A percentile compares a stretch with the other conserved stretches of the same genome.
Evolutionary conservation across 2,329 filamentous ascomycete species (phyloP).

Genomic region (Colletotrichum gloeosporioides): DNA sequence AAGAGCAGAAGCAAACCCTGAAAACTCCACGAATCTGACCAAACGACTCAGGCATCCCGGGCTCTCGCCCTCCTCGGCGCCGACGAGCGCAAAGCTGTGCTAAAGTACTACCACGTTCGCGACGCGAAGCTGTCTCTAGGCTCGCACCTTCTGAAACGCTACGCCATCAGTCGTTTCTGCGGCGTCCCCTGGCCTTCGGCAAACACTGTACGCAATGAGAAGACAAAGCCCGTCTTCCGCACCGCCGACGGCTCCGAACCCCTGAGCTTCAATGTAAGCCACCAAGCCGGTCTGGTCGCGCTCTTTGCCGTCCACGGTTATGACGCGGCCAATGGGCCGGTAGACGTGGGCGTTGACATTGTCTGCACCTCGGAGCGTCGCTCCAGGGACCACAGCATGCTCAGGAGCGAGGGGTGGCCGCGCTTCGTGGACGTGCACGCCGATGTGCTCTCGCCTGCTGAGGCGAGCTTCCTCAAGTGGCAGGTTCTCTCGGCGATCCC

Average conservation of each 20-base stretch:
- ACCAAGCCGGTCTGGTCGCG: constrained; percentile 78
- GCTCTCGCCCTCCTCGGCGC: constrained; percentile 57
- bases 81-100: constrained; percentile 62
- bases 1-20: background rate
- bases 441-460: constrained; percentile 70
- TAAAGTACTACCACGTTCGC: constrained; percentile 68
- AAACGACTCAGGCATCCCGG: constrained; percentile 50
- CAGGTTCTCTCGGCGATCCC: constrained; percentile 33
- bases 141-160: constrained; percentile 77
- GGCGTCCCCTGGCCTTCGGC: constrained; percentile 66
- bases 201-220: constrained; percentile 58
- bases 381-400: constrained; percentile 63
- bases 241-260: constrained; percentile 52
- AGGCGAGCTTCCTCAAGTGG: constrained; percentile 66
- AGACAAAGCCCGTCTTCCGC: constrained; percentile 59
- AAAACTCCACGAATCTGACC: background rate
- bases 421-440: constrained; percentile 74
- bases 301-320: constrained; percentile 60
- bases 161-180: constrained; percentile 65
- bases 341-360: constrained; percentile 74
- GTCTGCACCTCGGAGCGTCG: constrained; percentile 76
- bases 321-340: constrained; percentile 20
- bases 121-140: constrained; percentile 79
- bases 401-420: constrained; percentile 62
- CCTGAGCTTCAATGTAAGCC: constrained; percentile 76